Percentiles rank a stretch among this genome's conserved stretches.
Conservation (phyloP, 495 filamentous ascomycete genomes). For the Podospora anserina region DNA sequence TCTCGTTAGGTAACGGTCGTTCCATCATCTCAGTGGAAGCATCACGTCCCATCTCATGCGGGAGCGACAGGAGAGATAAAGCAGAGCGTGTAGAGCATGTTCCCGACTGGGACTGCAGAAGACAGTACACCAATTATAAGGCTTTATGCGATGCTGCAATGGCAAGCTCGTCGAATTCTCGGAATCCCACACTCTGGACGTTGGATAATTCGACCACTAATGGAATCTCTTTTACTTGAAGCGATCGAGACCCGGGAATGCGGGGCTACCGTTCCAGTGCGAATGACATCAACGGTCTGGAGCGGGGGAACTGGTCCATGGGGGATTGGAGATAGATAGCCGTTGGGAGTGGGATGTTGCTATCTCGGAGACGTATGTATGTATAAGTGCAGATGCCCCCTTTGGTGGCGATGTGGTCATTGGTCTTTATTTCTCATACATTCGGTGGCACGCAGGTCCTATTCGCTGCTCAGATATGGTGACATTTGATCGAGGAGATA, state of each 20-base stretch:
- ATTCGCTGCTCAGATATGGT: background rate
- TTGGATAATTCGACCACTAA: background rate
- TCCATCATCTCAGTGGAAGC: background rate
- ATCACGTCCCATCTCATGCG: background rate
- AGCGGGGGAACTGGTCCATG: slow-evolving; percentile 1
- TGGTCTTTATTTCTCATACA: background rate
- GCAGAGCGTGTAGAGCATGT: background rate
- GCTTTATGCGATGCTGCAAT: background rate
- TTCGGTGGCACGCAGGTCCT: background rate
- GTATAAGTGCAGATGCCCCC: background rate
- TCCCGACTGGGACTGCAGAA: slow-evolving; percentile 1
- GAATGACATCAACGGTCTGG: slow-evolving; percentile 1
- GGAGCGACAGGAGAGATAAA: background rate
- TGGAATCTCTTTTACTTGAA: background rate
- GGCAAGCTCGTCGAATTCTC: slow-evolving; percentile 2
- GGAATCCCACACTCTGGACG: background rate
- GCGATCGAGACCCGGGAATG: background rate
- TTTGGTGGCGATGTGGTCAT: background rate
- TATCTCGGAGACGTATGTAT: background rate
- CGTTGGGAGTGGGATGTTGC: background rate
- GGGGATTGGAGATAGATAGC: background rate
- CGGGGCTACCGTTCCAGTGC: slow-evolving; percentile 4
- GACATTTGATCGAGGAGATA: background rate
- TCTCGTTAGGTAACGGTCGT: slow-evolving; percentile 2
- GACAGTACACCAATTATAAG: background rate